Conservation (phyloP, 2,329 filamentous ascomycete genomes). For the Sporothrix protearum region DNA sequence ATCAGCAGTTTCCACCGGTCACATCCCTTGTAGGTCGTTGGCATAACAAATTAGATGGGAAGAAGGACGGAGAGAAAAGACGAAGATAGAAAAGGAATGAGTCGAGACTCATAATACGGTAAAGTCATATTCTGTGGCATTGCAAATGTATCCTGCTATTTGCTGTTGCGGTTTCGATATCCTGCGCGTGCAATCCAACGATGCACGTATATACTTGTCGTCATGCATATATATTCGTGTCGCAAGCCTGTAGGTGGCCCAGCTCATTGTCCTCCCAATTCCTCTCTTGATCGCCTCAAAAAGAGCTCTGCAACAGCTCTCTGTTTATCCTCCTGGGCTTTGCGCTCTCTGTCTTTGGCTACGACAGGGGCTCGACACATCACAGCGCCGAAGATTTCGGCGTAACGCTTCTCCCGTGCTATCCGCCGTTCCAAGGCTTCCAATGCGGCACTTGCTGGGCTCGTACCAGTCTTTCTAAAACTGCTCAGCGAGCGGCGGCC, state of each 20-base stretch:
- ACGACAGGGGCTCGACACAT: constrained; percentile 52
- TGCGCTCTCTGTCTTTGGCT: constrained; percentile 53
- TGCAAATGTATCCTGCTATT: not conserved
- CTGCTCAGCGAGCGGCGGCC: constrained; percentile 43
- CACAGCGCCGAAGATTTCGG: constrained; percentile 60
- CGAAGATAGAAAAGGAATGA: not conserved
- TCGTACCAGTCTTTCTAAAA: constrained; percentile 25
- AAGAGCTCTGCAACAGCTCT: constrained; percentile 68
- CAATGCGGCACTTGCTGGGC: constrained; percentile 20
- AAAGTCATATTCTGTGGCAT: not conserved
- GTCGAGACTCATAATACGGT: not conserved
- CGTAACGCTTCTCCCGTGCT: constrained; percentile 58
- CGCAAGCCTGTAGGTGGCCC: not conserved
- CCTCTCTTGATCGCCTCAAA: constrained; percentile 37
- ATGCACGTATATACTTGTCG: not conserved
- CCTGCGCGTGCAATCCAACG: not conserved
- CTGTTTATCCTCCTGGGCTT: constrained; percentile 60
- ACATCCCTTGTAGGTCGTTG: too few species aligned
- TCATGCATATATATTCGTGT: not conserved
- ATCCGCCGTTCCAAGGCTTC: constrained; percentile 52
- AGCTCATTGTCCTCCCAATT: constrained; percentile 15
- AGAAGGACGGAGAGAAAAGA: too few species aligned
- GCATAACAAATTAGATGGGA: too few species aligned
- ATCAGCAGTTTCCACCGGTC: not conserved
- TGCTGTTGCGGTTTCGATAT: not conserved